These are phyloP conservation scores for Cryptomeria japonica DNA, from an alignment of 75 land plant genomes.

Conservation along the genomic window DNA sequence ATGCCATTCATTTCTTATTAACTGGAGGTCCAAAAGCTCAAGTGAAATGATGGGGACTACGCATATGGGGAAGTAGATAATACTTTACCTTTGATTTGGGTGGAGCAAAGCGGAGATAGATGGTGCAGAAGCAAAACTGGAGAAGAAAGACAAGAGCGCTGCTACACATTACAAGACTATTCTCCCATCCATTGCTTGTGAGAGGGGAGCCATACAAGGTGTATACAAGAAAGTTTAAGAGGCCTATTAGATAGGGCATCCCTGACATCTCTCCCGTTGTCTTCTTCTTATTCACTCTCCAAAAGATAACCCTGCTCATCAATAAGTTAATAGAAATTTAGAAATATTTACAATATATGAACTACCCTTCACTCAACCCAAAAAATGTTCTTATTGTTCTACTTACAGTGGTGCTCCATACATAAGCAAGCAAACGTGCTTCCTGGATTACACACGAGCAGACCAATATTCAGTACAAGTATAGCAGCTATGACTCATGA, in stretches of 20 bases:
- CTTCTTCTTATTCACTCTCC: neutral
- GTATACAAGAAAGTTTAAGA: no score
- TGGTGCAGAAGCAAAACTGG: neutral
- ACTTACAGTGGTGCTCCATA: no score
- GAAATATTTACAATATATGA: no score
- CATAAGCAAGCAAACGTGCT: no score
- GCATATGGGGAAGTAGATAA: neutral
- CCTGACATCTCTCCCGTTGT: no score
- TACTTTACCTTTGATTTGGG: neutral
- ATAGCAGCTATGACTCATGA: no score
- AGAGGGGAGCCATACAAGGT: neutral
- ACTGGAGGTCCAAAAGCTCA: neutral
- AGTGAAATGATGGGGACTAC: no score
- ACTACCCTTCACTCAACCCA: no score
- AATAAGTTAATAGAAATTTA: neutral
- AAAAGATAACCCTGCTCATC: neutral
- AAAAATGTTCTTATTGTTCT: no score
- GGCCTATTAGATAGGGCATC: no score
- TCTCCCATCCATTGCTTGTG: neutral
- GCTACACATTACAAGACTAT: neutral
- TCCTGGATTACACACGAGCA: no score
- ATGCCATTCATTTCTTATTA: neutral
- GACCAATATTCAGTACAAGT: no score
- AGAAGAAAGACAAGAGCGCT: neutral
- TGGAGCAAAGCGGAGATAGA: slow-evolving; percentile 2